These are phyloP conservation scores for Begonia loranthoides DNA, from an alignment of 306 rosid species.

Conservation along the genomic window DNA sequence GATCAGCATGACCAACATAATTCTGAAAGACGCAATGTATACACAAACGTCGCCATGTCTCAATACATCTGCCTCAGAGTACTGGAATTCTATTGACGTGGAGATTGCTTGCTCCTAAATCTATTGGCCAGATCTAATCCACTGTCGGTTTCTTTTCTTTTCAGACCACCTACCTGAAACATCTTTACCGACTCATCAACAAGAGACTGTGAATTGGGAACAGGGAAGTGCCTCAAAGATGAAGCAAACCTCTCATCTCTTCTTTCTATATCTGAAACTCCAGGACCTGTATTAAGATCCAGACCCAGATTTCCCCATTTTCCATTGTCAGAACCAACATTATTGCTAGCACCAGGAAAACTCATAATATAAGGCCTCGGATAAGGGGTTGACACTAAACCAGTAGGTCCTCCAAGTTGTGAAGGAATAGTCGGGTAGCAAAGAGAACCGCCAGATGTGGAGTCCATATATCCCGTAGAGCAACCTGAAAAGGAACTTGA, in stretches of 20 bases:
- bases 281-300: slow-evolving; percentile 93
- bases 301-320: slow-evolving; percentile 88
- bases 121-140: slow-evolving; percentile 76
- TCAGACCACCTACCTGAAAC: slow-evolving; percentile 61
- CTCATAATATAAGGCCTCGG: slow-evolving; percentile 69
- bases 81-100: slow-evolving; percentile 46
- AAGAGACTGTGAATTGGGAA: slow-evolving; percentile 45
- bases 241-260: slow-evolving; percentile 64
- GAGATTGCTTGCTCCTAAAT: slow-evolving; percentile 59
- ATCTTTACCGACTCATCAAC: slow-evolving; percentile 75
- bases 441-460: slow-evolving; percentile 55
- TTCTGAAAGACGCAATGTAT: background rate
- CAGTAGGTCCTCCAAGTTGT: slow-evolving; percentile 66
- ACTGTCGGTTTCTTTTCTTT: slow-evolving; percentile 87
- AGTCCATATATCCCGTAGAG: slow-evolving; percentile 67
- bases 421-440: slow-evolving; percentile 75
- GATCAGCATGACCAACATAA: too few relatives aligned
- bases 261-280: slow-evolving; percentile 39
- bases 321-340: slow-evolving; percentile 53
- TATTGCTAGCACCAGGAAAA: slow-evolving; percentile 63
- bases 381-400: slow-evolving; percentile 47
- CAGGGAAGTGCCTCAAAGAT: slow-evolving; percentile 54
- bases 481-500: slow-evolving; percentile 70
- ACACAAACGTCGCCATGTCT: slow-evolving; percentile 20
- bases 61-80: slow-evolving; percentile 7